Percentiles rank a stretch among this genome's conserved stretches.
Evolutionary conservation across 2,329 filamentous ascomycete genomes (phyloP).

Genomic region (Exutisphaerella laricina): DNA sequence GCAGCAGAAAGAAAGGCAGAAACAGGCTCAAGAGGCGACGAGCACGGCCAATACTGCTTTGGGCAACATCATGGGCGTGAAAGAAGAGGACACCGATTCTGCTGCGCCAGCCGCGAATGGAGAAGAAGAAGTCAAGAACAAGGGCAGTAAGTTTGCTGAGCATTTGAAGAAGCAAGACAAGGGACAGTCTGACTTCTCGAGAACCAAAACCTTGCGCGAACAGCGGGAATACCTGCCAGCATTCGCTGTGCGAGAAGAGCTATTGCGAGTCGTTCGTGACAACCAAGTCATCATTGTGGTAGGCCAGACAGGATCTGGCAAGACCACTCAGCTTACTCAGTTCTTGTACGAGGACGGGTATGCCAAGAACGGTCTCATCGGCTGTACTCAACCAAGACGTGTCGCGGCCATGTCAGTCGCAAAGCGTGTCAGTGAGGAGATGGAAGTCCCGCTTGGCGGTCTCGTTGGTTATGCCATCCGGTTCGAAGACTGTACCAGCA

Average conservation of each 20-base stretch:
- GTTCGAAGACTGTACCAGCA: constrained; percentile 96
- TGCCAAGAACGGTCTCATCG: constrained; percentile 79
- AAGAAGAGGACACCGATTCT: constrained; percentile 83
- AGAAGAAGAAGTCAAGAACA: constrained; percentile 58
- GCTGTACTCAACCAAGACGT: constrained; percentile 91
- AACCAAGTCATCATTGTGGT: constrained; percentile 97
- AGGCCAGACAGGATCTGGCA: constrained; percentile 93
- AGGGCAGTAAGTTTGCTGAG: constrained; percentile 75
- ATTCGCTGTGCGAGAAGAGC: constrained; percentile 90
- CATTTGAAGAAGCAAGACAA: constrained; percentile 84
- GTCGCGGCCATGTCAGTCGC: constrained; percentile 99
- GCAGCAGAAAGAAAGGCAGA: constrained; percentile 87
- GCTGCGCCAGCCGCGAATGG: constrained; percentile 58
- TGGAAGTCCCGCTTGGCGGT: constrained; percentile 85
- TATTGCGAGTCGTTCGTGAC: constrained; percentile 85
- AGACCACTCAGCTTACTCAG: constrained; percentile 95
- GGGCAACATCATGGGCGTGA: constrained; percentile 92
- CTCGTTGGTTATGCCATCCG: constrained; percentile 94
- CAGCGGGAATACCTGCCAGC: constrained; percentile 91
- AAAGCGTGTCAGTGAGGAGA: constrained; percentile 96
- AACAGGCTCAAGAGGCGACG: constrained; percentile 91
- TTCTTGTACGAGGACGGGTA: constrained; percentile 96
- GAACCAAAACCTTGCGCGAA: constrained; percentile 82
- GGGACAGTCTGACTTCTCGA: constrained; percentile 81
- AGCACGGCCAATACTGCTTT: constrained; percentile 86